Conservation (phyloP, 2,329 filamentous ascomycete species). For the Sarocladium kiliense region DNA sequence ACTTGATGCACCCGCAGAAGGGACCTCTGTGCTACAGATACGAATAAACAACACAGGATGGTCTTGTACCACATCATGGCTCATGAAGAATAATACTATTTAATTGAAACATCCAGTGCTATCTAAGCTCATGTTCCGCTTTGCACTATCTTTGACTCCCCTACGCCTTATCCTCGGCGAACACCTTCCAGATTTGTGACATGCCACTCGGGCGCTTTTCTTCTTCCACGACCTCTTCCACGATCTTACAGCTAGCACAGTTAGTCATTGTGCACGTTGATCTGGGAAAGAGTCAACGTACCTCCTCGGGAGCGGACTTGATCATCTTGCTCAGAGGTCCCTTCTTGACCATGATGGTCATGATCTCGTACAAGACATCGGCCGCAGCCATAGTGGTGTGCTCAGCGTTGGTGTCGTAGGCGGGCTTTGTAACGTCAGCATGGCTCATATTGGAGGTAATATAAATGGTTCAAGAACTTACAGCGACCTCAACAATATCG, state of each 20-base stretch:
- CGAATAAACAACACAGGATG: conserved; percentile 4
- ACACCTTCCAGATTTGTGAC: background rate
- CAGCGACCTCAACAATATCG: conserved; percentile 69
- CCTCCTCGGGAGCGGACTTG: conserved; percentile 10
- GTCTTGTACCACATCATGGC: background rate
- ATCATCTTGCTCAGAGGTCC: conserved; percentile 57
- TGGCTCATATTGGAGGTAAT: too few relatives aligned
- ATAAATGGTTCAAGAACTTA: too few relatives aligned
- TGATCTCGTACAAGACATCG: conserved; percentile 68
- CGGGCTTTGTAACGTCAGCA: conserved; percentile 37
- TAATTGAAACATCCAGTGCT: too few relatives aligned
- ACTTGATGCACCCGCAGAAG: conserved; percentile 8
- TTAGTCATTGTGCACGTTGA: background rate
- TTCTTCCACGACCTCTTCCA: background rate
- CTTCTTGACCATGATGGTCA: conserved; percentile 78
- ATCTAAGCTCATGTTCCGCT: too few relatives aligned
- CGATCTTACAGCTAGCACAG: background rate
- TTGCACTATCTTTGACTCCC: too few relatives aligned
- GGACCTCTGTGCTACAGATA: conserved; percentile 10
- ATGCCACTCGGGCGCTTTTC: background rate
- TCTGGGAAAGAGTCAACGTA: background rate
- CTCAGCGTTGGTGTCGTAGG: conserved; percentile 69
- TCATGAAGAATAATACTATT: background rate
- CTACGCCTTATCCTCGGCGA: background rate
- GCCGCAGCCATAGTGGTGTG: conserved; percentile 70